Percentiles rank a stretch among this genome's conserved stretches.
These are phyloP conservation scores for Hypoxylon sp. DNA, from an alignment of 2,329 filamentous ascomycete species.

Conservation along the genomic window DNA sequence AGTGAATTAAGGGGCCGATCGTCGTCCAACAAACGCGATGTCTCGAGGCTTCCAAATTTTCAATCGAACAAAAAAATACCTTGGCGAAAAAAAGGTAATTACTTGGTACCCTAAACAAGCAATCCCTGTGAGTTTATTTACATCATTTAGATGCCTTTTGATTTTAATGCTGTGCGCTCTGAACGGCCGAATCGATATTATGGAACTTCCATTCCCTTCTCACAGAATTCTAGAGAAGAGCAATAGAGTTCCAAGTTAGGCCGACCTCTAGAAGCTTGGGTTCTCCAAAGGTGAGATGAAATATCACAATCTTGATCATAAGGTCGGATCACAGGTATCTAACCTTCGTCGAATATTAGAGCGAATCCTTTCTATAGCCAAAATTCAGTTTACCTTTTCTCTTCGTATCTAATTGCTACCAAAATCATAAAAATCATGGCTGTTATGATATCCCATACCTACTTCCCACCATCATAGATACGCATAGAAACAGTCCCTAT, in stretches of 20 bases:
- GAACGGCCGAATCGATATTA: no score
- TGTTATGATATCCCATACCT: background rate
- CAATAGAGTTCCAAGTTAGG: background rate
- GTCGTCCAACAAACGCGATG: no score
- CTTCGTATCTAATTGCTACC: constrained; percentile 8
- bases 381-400: background rate
- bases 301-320: no score
- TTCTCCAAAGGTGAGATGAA: background rate
- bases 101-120: no score
- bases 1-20: no score
- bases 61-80: no score
- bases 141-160: no score
- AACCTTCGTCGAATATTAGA: background rate
- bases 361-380: constrained; percentile 1
- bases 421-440: constrained; percentile 21
- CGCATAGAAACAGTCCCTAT: constrained; percentile 2
- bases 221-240: background rate
- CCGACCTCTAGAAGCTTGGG: background rate
- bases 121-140: no score
- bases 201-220: no score
- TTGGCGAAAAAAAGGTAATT: no score
- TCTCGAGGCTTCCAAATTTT: no score
- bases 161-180: no score
- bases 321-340: background rate
- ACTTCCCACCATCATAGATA: background rate